Percentiles rank a stretch among this genome's conserved stretches.
Evolutionary conservation across 768 basidiomycete species (phyloP).

Genomic region (Lentinula raphanica): DNA sequence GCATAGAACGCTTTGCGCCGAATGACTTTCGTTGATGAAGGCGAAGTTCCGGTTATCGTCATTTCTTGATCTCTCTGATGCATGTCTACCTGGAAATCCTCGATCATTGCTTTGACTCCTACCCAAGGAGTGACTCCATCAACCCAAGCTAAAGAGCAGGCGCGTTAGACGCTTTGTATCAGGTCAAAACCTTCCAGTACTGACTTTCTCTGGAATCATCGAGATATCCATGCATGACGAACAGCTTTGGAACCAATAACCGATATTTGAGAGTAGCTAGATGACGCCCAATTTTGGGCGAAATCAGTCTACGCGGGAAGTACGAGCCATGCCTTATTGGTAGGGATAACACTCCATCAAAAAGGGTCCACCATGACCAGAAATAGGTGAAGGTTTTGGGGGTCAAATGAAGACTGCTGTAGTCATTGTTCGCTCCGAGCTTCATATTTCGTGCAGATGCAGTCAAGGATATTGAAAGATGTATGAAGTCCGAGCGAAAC

Average conservation of each 20-base stretch:
- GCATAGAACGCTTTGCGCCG: conserved; percentile 84
- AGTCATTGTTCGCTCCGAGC: conserved; percentile 21
- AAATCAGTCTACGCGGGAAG: conserved; percentile 63
- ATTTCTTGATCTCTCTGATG: conserved; percentile 89
- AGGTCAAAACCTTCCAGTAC: conserved; percentile 12
- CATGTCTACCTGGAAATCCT: conserved; percentile 81
- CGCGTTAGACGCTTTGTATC: conserved; percentile 1
- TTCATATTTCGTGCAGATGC: conserved; percentile 46
- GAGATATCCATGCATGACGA: conserved; percentile 82
- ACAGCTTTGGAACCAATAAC: conserved; percentile 69
- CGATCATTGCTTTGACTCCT: conserved; percentile 80
- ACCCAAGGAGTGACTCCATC: conserved; percentile 75
- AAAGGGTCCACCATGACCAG: conserved; percentile 87
- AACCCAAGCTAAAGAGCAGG: conserved; percentile 53
- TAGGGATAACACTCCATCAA: conserved; percentile 70
- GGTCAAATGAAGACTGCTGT: conserved; percentile 79
- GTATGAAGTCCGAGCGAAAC: conserved; percentile 92
- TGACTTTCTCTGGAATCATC: conserved; percentile 68
- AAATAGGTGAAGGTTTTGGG: conserved; percentile 86
- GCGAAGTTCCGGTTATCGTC: conserved; percentile 47
- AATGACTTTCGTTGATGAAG: conserved; percentile 53
- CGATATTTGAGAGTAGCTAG: conserved; percentile 91
- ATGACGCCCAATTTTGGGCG: conserved; percentile 85
- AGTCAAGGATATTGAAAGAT: conserved; percentile 81
- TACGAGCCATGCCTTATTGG: conserved; percentile 87